A percentile compares a stretch with the other conserved stretches of the same genome.
Evolutionary conservation across 2,329 filamentous ascomycete species (phyloP).

Genomic region (Chaetomiaceae sp.): DNA sequence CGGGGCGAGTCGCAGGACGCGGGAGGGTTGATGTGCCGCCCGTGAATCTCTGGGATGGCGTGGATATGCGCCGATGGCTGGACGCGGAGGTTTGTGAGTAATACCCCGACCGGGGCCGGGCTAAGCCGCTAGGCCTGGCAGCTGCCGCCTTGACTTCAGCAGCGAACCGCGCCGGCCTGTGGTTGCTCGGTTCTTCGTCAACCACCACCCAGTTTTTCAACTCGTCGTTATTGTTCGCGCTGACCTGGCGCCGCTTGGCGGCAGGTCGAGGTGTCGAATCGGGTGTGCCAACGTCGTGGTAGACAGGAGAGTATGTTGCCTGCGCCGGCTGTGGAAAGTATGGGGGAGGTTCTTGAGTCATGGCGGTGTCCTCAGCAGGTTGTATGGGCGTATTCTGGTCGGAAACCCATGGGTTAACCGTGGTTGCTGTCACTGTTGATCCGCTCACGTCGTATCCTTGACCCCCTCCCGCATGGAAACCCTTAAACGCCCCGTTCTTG

Average conservation of each 20-base stretch:
- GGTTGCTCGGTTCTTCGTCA: constrained; percentile 34
- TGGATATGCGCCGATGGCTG: constrained; percentile 41
- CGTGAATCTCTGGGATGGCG: constrained; percentile 36
- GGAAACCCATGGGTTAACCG: constrained; percentile 26
- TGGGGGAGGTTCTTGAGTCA: constrained; percentile 13
- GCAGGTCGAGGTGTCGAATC: constrained; percentile 43
- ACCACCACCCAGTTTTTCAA: constrained; percentile 71
- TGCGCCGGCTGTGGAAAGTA: constrained; percentile 28
- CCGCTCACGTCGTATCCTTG: constrained; percentile 57
- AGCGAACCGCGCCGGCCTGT: constrained; percentile 25
- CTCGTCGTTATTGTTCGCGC: constrained; percentile 47
- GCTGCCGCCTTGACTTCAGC: constrained; percentile 20
- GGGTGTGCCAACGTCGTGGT: constrained; percentile 31
- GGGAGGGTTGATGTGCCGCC: constrained; percentile 21
- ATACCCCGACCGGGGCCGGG: constrained; percentile 15
- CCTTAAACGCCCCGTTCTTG: constrained; percentile 65
- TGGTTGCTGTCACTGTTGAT: constrained; percentile 23
- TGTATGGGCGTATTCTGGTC: constrained; percentile 30
- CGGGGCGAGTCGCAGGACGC: constrained; percentile 16
- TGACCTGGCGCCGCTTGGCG: constrained; percentile 52
- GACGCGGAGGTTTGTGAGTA: constrained; percentile 21
- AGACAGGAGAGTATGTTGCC: constrained; percentile 29
- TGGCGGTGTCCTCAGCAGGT: constrained; percentile 14
- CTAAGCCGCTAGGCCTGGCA: constrained; percentile 15
- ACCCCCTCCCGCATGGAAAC: constrained; percentile 84